Conservation (phyloP, 768 basidiomycete species). For the Russula dissimulans region DNA sequence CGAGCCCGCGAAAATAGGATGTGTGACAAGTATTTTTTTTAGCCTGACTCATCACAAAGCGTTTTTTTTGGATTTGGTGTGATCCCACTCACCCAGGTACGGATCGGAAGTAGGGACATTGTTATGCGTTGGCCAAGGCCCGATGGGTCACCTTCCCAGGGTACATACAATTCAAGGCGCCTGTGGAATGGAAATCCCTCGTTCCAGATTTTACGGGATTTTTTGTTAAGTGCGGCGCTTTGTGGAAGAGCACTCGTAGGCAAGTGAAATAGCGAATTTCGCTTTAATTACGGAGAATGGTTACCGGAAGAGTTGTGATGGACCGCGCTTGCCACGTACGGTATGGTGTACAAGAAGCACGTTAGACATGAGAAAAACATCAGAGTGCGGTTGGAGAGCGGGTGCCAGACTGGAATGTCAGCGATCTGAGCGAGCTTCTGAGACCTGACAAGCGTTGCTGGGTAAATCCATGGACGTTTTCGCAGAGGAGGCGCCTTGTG, state of each 20-base stretch:
- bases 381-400: slow-evolving; percentile 13
- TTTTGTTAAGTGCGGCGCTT: not conserved
- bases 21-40: not conserved
- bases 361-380: slow-evolving; percentile 4
- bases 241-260: not conserved
- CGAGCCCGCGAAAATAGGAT: not conserved
- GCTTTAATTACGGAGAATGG: not conserved
- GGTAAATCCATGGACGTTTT: not conserved
- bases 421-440: not conserved
- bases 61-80: not conserved
- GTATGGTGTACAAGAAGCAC: slow-evolving; percentile 14
- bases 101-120: not conserved
- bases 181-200: not conserved
- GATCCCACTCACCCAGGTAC: not conserved
- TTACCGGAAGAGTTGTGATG: not conserved
- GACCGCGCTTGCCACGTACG: slow-evolving; percentile 1
- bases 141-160: slow-evolving; percentile 4
- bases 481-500: not conserved
- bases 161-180: not conserved
- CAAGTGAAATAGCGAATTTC: not conserved
- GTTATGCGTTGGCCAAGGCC: not conserved
- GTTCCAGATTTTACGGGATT: slow-evolving; percentile 2
- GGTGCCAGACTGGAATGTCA: not conserved
- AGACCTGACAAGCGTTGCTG: not conserved
- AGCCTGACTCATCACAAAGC: not conserved